Conservation (phyloP, 1,284 basidiomycete genomes). For the Cutaneotrichosporon spelunceum region DNA sequence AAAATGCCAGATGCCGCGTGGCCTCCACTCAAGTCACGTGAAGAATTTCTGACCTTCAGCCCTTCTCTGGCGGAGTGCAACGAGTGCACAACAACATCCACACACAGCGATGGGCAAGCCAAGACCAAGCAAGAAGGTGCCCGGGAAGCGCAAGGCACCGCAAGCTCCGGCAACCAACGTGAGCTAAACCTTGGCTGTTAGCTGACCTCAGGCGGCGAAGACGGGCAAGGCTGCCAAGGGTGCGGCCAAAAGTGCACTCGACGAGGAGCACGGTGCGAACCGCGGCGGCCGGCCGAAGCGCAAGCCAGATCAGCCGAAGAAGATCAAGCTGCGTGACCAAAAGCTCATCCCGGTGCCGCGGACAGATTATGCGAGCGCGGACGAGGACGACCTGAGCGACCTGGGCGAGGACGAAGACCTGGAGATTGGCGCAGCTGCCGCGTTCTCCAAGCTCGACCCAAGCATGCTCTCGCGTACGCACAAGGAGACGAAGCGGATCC, state of each 20-base stretch:
- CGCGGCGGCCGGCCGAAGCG: constrained; percentile 47
- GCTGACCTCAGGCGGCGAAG: constrained; percentile 17
- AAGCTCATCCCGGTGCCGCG: constrained; percentile 48
- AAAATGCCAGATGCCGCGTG: neutral
- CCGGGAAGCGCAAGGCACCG: constrained; percentile 40
- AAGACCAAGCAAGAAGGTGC: constrained; percentile 37
- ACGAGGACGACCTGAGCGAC: constrained; percentile 19
- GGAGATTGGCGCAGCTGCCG: constrained; percentile 19
- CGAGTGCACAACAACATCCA: neutral
- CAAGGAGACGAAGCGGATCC: constrained; percentile 50
- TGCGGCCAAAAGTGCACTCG: no score
- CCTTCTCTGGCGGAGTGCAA: neutral
- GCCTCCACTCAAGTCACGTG: constrained; percentile 16
- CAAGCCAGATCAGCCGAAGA: constrained; percentile 47
- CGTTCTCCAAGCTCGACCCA: constrained; percentile 37
- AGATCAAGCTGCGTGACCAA: constrained; percentile 50
- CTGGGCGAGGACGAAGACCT: constrained; percentile 33
- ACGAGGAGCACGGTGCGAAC: constrained; percentile 20
- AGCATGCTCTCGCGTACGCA: constrained; percentile 40
- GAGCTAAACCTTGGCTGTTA: neutral
- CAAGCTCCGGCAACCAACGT: constrained; percentile 13
- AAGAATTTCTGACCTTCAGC: constrained; percentile 20
- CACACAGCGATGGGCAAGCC: constrained; percentile 34
- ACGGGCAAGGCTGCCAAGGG: constrained; percentile 15
- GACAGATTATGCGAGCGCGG: constrained; percentile 33